These are phyloP conservation scores for Diaporthe citriasiana DNA, from an alignment of 2,329 filamentous ascomycete genomes.

Conservation along the genomic window DNA sequence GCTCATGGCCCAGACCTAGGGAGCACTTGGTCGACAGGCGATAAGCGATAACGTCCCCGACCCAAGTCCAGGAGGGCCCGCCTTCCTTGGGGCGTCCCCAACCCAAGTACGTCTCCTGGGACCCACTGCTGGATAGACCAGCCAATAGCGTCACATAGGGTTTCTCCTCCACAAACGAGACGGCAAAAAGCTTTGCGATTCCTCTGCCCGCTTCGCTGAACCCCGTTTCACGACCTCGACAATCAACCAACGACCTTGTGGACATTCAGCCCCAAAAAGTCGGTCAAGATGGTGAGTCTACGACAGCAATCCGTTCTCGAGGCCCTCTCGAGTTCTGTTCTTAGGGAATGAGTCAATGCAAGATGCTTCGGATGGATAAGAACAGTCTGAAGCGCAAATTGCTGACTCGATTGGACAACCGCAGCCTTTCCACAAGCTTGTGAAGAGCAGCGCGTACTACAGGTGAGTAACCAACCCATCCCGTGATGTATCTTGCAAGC, in stretches of 20 bases:
- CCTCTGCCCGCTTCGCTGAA: constrained; percentile 36
- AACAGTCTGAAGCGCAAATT: constrained; percentile 96
- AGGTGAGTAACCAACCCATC: constrained; percentile 73
- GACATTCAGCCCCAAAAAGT: constrained; percentile 58
- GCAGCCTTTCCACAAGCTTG: constrained; percentile 91
- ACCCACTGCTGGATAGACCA: constrained; percentile 27
- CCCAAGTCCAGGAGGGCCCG: background rate
- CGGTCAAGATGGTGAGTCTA: constrained; percentile 80
- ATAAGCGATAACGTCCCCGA: constrained; percentile 32
- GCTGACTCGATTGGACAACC: constrained; percentile 87
- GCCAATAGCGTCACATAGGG: constrained; percentile 31
- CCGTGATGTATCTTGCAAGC: background rate
- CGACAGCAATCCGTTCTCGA: constrained; percentile 39
- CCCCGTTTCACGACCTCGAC: constrained; percentile 53
- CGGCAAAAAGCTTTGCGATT: constrained; percentile 26
- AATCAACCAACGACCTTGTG: constrained; percentile 48
- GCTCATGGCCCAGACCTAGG: background rate
- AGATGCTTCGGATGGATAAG: constrained; percentile 92
- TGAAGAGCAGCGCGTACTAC: constrained; percentile 99
- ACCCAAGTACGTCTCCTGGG: constrained; percentile 16
- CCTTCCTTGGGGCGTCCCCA: background rate
- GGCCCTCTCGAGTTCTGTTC: constrained; percentile 48
- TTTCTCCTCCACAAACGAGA: constrained; percentile 31
- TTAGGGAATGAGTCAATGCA: constrained; percentile 78
- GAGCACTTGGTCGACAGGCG: background rate